Percentiles rank a stretch among this genome's conserved stretches.
Conservation (phyloP, 495 filamentous ascomycete genomes). For the Penicillium malachiteum region DNA sequence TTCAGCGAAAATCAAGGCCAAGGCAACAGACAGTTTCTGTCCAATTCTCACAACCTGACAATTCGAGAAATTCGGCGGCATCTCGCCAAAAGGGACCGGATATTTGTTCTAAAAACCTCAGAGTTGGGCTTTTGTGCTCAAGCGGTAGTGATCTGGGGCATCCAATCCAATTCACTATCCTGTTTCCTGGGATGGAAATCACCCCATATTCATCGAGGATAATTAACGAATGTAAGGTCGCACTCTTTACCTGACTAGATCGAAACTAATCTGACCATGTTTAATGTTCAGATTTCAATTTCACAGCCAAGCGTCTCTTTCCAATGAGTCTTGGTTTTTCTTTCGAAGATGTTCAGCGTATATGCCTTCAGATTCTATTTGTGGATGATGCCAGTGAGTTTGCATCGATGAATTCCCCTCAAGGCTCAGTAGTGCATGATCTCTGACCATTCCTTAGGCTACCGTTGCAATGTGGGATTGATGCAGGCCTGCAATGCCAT, state of each 20-base stretch:
- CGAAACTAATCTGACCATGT: no score
- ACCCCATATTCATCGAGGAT: constrained; percentile 12
- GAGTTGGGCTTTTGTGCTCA: background rate
- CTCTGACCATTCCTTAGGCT: constrained; percentile 9
- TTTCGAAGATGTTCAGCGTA: constrained; percentile 17
- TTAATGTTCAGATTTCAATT: constrained; percentile 2
- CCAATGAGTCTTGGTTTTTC: constrained; percentile 21
- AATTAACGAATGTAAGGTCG: constrained; percentile 16
- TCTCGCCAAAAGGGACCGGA: no score
- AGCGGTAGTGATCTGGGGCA: constrained; percentile 2
- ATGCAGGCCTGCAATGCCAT: constrained; percentile 26
- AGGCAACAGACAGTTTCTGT: background rate
- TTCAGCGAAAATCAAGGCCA: constrained; percentile 23
- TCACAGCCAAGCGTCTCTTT: constrained; percentile 16
- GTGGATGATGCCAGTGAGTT: constrained; percentile 20
- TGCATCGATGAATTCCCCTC: background rate
- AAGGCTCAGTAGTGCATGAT: no score
- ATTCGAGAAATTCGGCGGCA: no score
- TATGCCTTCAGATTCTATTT: constrained; percentile 21
- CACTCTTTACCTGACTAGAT: no score
- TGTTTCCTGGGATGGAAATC: constrained; percentile 7
- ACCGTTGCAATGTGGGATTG: constrained; percentile 18
- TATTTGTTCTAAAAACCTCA: background rate
- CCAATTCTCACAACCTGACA: background rate
- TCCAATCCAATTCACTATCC: constrained; percentile 3